Percentiles rank a stretch among this genome's conserved stretches.
Conservation (phyloP, 176 grass and related monocot genomes). For the Oryza brachyantha region DNA sequence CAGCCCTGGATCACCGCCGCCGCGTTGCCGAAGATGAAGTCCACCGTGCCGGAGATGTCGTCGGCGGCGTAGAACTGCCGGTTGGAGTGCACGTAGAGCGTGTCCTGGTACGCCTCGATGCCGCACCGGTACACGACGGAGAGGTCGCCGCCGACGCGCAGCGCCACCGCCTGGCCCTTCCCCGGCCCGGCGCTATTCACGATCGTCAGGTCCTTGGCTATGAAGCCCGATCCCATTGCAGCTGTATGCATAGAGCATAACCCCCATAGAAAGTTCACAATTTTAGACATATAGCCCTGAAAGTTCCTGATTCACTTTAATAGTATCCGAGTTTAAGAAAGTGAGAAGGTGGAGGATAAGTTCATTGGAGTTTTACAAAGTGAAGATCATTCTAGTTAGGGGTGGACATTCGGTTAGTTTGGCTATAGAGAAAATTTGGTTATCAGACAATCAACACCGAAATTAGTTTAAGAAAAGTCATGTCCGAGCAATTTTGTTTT, state of each 20-base stretch:
- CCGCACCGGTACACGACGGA: slow-evolving; percentile 67
- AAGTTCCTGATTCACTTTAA: no score
- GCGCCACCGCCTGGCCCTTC: slow-evolving; percentile 70
- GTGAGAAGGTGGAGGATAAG: no score
- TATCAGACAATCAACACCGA: no score
- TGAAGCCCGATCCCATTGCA: slow-evolving; percentile 64
- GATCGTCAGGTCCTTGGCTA: slow-evolving; percentile 67
- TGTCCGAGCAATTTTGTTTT: no score
- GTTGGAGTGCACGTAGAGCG: slow-evolving; percentile 69
- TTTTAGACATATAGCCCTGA: no score
- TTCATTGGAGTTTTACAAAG: no score
- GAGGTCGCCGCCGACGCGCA: slow-evolving; percentile 55
- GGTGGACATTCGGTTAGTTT: no score
- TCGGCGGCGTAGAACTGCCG: slow-evolving; percentile 58
- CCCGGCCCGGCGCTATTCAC: slow-evolving; percentile 56
- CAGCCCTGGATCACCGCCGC: slow-evolving; percentile 63
- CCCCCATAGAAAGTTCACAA: no score
- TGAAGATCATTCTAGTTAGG: no score
- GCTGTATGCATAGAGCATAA: slow-evolving; percentile 12
- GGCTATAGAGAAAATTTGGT: no score
- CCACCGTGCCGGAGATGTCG: slow-evolving; percentile 63
- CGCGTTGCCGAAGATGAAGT: slow-evolving; percentile 86
- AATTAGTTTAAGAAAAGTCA: no score
- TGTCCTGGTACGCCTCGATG: slow-evolving; percentile 73
- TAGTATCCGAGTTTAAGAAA: no score